A percentile compares a stretch with the other conserved stretches of the same genome.
Conservation (phyloP, 2,329 filamentous ascomycete genomes). For the Diplodia scrobiculata region DNA sequence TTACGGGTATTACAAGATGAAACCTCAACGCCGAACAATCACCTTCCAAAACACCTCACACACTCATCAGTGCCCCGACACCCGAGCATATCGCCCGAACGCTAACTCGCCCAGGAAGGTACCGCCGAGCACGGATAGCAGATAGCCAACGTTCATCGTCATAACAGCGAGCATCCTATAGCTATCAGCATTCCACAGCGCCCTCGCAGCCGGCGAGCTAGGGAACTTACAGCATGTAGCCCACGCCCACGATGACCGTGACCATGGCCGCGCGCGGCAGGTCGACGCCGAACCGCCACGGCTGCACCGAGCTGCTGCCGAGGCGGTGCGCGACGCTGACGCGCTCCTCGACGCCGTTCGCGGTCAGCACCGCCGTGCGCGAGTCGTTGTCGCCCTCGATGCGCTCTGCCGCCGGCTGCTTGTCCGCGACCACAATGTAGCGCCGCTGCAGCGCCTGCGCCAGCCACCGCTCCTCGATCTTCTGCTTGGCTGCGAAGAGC, state of each 20-base stretch:
- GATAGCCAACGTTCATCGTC: conserved; percentile 86
- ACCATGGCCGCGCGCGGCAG: conserved; percentile 71
- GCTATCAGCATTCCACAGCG: not conserved
- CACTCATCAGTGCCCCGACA: not conserved
- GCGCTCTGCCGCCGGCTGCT: conserved; percentile 61
- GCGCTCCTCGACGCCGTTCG: conserved; percentile 78
- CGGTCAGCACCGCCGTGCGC: conserved; percentile 67
- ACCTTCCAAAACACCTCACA: not conserved
- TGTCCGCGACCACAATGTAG: conserved; percentile 73
- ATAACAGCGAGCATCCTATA: conserved; percentile 86
- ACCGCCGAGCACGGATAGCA: conserved; percentile 74
- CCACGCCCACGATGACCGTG: conserved; percentile 71
- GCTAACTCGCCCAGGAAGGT: conserved; percentile 84
- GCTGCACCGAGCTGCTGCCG: conserved; percentile 54
- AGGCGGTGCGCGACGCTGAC: conserved; percentile 71
- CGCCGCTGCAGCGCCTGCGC: conserved; percentile 71
- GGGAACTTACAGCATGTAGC: conserved; percentile 77
- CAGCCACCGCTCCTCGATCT: conserved; percentile 67
- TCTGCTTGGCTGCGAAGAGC: conserved; percentile 68
- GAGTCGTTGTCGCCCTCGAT: conserved; percentile 58
- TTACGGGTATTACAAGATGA: not conserved
- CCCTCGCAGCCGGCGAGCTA: not conserved
- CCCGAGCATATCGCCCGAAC: conserved; percentile 67
- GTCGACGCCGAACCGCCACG: conserved; percentile 82
- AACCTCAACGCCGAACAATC: not conserved